Evolutionary conservation across 495 filamentous ascomycete genomes (phyloP).

Genomic region (Penicillium roqueforti): DNA sequence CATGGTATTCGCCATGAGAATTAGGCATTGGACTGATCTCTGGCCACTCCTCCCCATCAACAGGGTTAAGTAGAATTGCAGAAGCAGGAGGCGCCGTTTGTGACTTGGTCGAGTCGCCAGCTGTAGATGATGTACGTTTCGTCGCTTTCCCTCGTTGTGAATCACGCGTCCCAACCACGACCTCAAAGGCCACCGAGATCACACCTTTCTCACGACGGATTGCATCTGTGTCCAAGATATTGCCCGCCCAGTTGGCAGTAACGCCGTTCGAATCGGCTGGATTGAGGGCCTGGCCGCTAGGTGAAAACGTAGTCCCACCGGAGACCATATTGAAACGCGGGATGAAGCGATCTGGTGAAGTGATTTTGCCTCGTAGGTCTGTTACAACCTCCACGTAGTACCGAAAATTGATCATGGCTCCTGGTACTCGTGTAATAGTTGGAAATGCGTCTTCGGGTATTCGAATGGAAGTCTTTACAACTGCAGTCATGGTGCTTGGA

Average conservation of each 20-base stretch:
- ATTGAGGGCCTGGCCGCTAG: conserved; percentile 47
- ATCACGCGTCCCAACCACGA: conserved; percentile 84
- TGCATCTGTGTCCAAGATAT: conserved; percentile 84
- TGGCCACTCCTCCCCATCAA: conserved; percentile 30
- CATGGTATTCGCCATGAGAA: conserved; percentile 26
- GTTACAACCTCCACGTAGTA: conserved; percentile 91
- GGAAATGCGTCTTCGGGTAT: conserved; percentile 90
- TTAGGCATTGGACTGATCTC: conserved; percentile 25
- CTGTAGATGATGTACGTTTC: conserved; percentile 24
- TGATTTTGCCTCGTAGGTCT: conserved; percentile 83
- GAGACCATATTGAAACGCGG: conserved; percentile 54
- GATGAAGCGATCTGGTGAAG: conserved; percentile 60
- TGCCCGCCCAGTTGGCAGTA: conserved; percentile 59
- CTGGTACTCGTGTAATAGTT: conserved; percentile 82
- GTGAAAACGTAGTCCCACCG: conserved; percentile 41
- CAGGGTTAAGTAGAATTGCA: conserved; percentile 12
- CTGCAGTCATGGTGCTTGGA: conserved; percentile 67
- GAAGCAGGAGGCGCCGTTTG: conserved; percentile 8
- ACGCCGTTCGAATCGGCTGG: conserved; percentile 37
- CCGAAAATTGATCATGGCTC: conserved; percentile 87
- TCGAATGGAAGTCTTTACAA: conserved; percentile 73
- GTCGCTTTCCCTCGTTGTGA: conserved; percentile 57
- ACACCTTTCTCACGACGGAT: conserved; percentile 85
- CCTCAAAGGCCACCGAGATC: conserved; percentile 74
- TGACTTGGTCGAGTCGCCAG: conserved; percentile 21